Evolutionary conservation across 345 rosid genomes (phyloP), one percentile per base, ranked within the genome.

Genomic region (Kernera saxatilis): DNA sequence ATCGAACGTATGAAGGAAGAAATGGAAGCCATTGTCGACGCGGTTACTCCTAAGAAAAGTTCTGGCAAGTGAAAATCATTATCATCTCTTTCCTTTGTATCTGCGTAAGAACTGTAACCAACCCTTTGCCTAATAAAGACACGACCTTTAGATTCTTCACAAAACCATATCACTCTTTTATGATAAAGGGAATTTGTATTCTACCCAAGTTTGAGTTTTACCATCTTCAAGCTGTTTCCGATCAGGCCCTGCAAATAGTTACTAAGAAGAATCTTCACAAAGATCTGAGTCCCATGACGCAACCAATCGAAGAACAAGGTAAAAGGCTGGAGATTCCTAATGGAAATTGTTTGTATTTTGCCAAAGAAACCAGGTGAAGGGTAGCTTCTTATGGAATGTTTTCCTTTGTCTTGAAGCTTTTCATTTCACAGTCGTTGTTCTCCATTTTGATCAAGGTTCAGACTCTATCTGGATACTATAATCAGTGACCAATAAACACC

Each of bases 1-100:
- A 40, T 84, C 57, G 70, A 64, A 8, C 79, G 88, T 8, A 79
- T 77, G 45, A 84, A 77, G 57, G 88, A 84, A 70, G 86, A 84
- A 53, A 8, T 84, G 0, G 86, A 82, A 74, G 88, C 88, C 58
- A 27, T 84, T 32, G 69, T 82, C 9, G 84, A 73, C 25, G 73
- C 82, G 0, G 73, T 82, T 54, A 55, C 77, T 81, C 83, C 36
- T 65, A 80, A 40, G 39, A 80, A 66, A 75, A 72, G 17, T 64
- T 53, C 58, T 0, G 72, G 66, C 19, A 48, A 65, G 37, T 62
- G 41, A 48, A 17, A 5, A 13, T 22, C 3, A 6, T 50, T 3
- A 15, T 7, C 3, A 21, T 55, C 61, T 13, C 51, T 40, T 56
- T 37, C 61, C 37, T 40, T 9, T 2, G 2, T 26, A 15, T 35